phyloP scores from a whole-genome alignment of 192 early-diverging fungal species.

The Umbelopsis vinacea region DNA sequence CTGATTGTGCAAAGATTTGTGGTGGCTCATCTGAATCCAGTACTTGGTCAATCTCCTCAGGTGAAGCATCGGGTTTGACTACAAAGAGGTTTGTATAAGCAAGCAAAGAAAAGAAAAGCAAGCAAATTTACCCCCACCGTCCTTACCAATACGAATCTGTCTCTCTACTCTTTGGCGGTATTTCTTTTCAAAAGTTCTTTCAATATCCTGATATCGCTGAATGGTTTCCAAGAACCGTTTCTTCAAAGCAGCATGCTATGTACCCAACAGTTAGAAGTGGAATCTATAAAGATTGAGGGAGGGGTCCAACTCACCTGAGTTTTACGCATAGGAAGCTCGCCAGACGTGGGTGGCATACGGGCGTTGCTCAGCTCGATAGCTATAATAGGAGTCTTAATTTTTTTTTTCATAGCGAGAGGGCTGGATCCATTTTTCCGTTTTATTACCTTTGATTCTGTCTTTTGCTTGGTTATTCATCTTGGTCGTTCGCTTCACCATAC shows the following conservation, averaged over 20 bases:
- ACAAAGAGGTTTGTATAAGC: not conserved
- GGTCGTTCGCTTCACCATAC: constrained; percentile 29
- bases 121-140: not conserved
- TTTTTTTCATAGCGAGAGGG: not conserved
- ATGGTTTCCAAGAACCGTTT: constrained; percentile 68
- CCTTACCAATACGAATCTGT: constrained; percentile 81
- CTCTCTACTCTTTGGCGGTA: constrained; percentile 83
- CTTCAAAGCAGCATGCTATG: constrained; percentile 55
- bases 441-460: constrained; percentile 54
- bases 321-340: constrained; percentile 43
- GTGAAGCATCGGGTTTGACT: constrained; percentile 84
- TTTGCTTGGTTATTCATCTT: constrained; percentile 48
- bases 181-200: constrained; percentile 81
- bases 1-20: constrained; percentile 84
- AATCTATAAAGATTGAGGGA: too few species aligned
- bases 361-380: constrained; percentile 44
- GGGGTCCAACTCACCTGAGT: constrained; percentile 45
- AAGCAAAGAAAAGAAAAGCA: not conserved
- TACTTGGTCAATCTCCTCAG: constrained; percentile 75
- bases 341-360: constrained; percentile 33
- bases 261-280: too few species aligned
- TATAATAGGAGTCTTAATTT: constrained; percentile 9
- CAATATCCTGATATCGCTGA: constrained; percentile 79
- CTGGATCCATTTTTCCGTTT: not conserved
- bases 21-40: constrained; percentile 73